Base-by-base conservation (phyloP, 768 basidiomycete genomes). In the Lactifluus subvellereus region DNA sequence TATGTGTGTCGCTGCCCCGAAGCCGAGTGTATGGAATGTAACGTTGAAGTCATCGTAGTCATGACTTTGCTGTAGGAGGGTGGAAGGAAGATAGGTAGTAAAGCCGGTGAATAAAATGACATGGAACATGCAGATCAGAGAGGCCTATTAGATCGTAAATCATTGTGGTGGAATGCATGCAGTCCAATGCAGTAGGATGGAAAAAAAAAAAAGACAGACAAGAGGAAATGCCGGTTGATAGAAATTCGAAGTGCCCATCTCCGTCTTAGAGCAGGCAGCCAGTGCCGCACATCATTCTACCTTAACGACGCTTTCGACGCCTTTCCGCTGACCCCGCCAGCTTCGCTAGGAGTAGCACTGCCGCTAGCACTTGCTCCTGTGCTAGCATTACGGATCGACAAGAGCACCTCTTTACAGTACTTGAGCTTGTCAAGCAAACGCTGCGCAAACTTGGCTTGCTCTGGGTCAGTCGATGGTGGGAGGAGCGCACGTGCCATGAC, bases 321-420 rank as follows among this genome's bases (percentile, higher is more conserved):
- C 58, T 50, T 59, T 7, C 32, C 35, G 14, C 63, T 55, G 0
- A 60, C 49, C 20, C 53, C 58, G 8, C 48, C 62, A 4, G 53
- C 57, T 42, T 60, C 58, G 53, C 47, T 64, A 14, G 42, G 9
- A 16, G 40, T 52, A 32, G 8, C 47, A 18, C 52, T 33, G 9
- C 45, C 54, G 38, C 38, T 20, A 10, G 35, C 18, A 30, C 57
- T 33, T 20, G 52, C 22, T 10, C 63, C 73, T 2, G 74, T 79
- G 68, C 82, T 86, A 49, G 85, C 86, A 56, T 80, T 82, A 58
- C 79, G 77, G 66, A 91, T 91, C 64, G 84, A 86, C 59, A 80
- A 73, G 53, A 94, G 78, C 38, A 94, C 89, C 72, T 94, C 92
- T 71, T 87, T 88, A 78, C 88, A 91, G 73, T 90, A 94, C 74